phyloP scores from a whole-genome alignment of 495 filamentous ascomycete species.

The Penicillium verhagenii region DNA sequence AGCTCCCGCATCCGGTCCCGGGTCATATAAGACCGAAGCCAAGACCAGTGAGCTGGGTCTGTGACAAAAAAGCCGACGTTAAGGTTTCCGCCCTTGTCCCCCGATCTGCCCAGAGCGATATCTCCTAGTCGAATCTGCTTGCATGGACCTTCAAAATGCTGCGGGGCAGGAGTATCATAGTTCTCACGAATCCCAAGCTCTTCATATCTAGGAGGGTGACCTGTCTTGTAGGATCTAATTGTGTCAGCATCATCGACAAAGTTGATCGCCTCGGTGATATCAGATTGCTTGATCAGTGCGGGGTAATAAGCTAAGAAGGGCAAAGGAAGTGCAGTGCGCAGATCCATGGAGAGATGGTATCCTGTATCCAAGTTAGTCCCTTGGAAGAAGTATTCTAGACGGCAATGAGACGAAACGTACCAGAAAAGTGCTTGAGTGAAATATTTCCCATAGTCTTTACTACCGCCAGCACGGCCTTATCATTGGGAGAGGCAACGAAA shows the following conservation, averaged over 20 bases:
- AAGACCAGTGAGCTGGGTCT: constrained; percentile 37
- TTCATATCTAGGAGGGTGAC: constrained; percentile 17
- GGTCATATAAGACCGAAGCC: constrained; percentile 46
- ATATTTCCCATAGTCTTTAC: constrained; percentile 21
- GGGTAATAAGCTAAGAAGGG: constrained; percentile 37
- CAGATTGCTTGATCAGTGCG: constrained; percentile 24
- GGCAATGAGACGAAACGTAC: constrained; percentile 6
- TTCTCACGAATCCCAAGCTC: constrained; percentile 14
- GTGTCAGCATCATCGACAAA: constrained; percentile 5
- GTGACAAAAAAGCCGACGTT: constrained; percentile 50
- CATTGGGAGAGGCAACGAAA: constrained; percentile 19
- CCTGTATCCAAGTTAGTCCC: constrained; percentile 13
- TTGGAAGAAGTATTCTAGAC: not conserved
- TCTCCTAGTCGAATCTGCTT: constrained; percentile 33
- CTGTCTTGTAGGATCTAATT: constrained; percentile 11
- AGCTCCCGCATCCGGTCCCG: constrained; percentile 30
- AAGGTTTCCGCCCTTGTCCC: constrained; percentile 50
- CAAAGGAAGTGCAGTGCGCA: constrained; percentile 26
- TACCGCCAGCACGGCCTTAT: constrained; percentile 13
- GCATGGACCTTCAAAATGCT: constrained; percentile 15
- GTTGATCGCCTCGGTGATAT: constrained; percentile 24
- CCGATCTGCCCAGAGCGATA: constrained; percentile 43
- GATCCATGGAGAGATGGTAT: constrained; percentile 29
- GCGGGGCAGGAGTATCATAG: constrained; percentile 17
- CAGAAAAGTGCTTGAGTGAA: constrained; percentile 35